Conservation (phyloP, 2,329 filamentous ascomycete genomes). For the Cladosporium sp. region DNA sequence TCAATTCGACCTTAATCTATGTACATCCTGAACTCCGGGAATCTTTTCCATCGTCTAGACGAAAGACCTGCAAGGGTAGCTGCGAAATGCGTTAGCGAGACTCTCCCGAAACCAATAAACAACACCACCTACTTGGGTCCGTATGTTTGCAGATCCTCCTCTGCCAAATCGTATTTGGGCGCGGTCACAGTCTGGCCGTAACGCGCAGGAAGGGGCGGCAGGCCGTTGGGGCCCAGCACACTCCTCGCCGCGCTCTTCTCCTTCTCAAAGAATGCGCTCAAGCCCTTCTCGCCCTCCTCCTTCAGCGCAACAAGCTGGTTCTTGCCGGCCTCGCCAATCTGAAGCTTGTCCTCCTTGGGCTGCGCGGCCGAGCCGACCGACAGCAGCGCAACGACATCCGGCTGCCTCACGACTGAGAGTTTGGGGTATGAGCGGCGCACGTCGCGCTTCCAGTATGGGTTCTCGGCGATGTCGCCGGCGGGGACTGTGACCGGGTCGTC, state of each 20-base stretch:
- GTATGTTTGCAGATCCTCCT: slow-evolving; percentile 73
- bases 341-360: slow-evolving; percentile 74
- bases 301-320: slow-evolving; percentile 74
- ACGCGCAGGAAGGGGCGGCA: slow-evolving; percentile 78
- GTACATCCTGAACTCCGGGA: slow-evolving; percentile 15
- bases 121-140: slow-evolving; percentile 38
- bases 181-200: not conserved
- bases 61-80: slow-evolving; percentile 51
- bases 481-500: slow-evolving; percentile 81
- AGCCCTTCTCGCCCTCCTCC: slow-evolving; percentile 70
- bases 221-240: slow-evolving; percentile 71
- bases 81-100: slow-evolving; percentile 29
- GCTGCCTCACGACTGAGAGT: slow-evolving; percentile 77
- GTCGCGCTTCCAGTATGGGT: slow-evolving; percentile 97
- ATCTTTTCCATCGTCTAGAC: slow-evolving; percentile 22
- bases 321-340: slow-evolving; percentile 72
- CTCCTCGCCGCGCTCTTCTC: slow-evolving; percentile 54
- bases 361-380: slow-evolving; percentile 76
- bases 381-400: slow-evolving; percentile 81
- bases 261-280: slow-evolving; percentile 73
- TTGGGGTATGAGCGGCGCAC: slow-evolving; percentile 77
- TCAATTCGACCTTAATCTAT: slow-evolving; percentile 18
- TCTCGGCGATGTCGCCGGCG: slow-evolving; percentile 85
- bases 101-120: not conserved
- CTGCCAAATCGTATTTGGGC: slow-evolving; percentile 64